Conservation (phyloP, 805 yeast genomes). For the Sugiyamaella qingdaonensis region DNA sequence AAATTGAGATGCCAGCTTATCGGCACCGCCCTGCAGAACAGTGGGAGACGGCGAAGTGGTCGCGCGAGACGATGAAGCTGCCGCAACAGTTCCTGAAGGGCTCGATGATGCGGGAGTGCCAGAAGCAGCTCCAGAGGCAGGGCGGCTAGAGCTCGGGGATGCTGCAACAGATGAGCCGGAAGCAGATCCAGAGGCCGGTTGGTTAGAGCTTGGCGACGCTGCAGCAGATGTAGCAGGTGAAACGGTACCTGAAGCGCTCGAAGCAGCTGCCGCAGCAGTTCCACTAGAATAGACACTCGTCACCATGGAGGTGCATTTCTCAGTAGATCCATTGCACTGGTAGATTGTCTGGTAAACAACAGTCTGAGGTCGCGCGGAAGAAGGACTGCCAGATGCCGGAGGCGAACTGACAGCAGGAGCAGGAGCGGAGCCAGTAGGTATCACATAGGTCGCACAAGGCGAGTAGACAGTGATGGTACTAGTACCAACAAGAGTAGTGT, state of each 20-base stretch:
- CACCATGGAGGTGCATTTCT: background rate
- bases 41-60: constrained; percentile 8
- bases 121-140: constrained; percentile 3
- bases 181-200: background rate
- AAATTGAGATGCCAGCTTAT: background rate
- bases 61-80: background rate
- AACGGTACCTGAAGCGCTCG: constrained; percentile 1
- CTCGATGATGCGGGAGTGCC: constrained; percentile 5
- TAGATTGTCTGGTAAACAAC: background rate
- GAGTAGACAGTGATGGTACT: constrained; percentile 19
- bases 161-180: constrained; percentile 3
- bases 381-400: background rate
- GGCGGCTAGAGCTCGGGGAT: background rate
- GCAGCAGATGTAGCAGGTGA: constrained; percentile 1
- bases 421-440: background rate
- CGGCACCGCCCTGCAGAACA: constrained; percentile 10
- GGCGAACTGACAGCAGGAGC: constrained; percentile 2
- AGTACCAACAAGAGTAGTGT: constrained; percentile 11
- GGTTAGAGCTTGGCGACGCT: background rate
- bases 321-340: background rate
- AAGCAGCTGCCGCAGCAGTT: background rate
- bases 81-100: background rate
- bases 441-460: constrained; percentile 17
- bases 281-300: background rate
- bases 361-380: constrained; percentile 3